Percentiles rank a stretch among this genome's conserved stretches.
Conservation (phyloP, 2,329 filamentous ascomycete genomes). For the Ophiostoma montium region DNA sequence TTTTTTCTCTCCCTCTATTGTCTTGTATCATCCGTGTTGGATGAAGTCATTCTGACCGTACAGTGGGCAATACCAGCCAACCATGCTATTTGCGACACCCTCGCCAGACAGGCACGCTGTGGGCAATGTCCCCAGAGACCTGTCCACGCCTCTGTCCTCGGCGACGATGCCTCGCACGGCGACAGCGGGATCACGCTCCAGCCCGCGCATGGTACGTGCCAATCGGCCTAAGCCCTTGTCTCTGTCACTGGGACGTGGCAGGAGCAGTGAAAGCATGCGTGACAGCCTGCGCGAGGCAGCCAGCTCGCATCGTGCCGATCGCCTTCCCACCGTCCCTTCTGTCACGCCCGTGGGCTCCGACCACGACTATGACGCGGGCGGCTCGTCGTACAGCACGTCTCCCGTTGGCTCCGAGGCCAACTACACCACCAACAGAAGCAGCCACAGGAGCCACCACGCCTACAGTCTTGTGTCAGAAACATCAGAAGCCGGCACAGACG, state of each 20-base stretch:
- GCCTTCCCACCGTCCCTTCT: not conserved
- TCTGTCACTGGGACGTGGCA: not conserved
- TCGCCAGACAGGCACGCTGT: not conserved
- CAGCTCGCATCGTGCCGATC: not conserved
- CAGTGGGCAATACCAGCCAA: not conserved
- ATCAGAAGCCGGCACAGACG: not conserved
- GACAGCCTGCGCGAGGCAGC: not conserved
- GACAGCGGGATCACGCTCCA: not conserved
- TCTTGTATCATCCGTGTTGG: too few species aligned
- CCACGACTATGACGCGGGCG: slow-evolving; percentile 9
- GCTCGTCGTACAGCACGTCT: slow-evolving; percentile 12
- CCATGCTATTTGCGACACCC: not conserved
- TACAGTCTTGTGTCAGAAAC: not conserved
- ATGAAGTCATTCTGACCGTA: too few species aligned
- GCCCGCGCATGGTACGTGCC: not conserved
- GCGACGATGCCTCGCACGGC: not conserved
- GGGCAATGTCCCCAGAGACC: not conserved
- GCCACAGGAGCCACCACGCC: not conserved
- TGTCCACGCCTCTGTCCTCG: not conserved
- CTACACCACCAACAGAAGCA: not conserved
- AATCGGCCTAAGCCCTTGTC: not conserved
- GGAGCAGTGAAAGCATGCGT: not conserved
- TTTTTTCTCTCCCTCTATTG: too few species aligned
- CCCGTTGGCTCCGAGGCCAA: slow-evolving; percentile 5
- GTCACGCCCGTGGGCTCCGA: not conserved